Percentiles rank a stretch among this genome's conserved stretches.
These are phyloP conservation scores for Aphanomyces cochlioides DNA, from an alignment of 352 stramenopile genomes.

Conservation along the genomic window DNA sequence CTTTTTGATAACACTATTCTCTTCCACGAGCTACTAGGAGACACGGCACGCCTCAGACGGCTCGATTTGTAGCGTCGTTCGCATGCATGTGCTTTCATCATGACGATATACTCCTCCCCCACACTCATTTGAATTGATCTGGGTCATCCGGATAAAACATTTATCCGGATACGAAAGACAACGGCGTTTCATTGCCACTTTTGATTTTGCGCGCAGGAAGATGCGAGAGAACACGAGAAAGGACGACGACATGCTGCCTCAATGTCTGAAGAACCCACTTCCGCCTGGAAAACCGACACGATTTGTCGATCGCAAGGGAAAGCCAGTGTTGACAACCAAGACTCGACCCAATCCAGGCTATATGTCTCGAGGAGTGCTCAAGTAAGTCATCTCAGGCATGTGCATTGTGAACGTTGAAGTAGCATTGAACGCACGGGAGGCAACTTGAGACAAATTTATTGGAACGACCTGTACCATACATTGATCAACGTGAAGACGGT, in stretches of 20 bases:
- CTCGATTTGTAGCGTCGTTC: not conserved
- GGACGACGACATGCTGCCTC: slow-evolving; percentile 11
- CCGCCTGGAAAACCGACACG: slow-evolving; percentile 8
- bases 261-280: slow-evolving; percentile 6
- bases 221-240: not conserved
- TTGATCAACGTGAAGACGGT: slow-evolving; percentile 74
- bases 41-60: not conserved
- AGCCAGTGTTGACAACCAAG: not conserved
- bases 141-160: not conserved
- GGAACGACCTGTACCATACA: slow-evolving; percentile 81
- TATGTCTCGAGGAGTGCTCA: slow-evolving; percentile 25
- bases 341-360: slow-evolving; percentile 6
- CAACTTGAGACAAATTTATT: slow-evolving; percentile 80
- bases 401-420: slow-evolving; percentile 20
- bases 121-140: not conserved
- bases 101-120: not conserved
- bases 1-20: too few relatives aligned
- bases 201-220: not conserved
- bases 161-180: not conserved
- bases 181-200: not conserved
- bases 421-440: slow-evolving; percentile 64
- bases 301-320: slow-evolving; percentile 21
- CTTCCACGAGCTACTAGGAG: too few relatives aligned
- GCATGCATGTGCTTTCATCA: too few relatives aligned
- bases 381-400: slow-evolving; percentile 12